Evolutionary conservation across 345 rosid species (phyloP), one percentile per base, ranked within the genome.

Genomic region (Acer yangbiense): DNA sequence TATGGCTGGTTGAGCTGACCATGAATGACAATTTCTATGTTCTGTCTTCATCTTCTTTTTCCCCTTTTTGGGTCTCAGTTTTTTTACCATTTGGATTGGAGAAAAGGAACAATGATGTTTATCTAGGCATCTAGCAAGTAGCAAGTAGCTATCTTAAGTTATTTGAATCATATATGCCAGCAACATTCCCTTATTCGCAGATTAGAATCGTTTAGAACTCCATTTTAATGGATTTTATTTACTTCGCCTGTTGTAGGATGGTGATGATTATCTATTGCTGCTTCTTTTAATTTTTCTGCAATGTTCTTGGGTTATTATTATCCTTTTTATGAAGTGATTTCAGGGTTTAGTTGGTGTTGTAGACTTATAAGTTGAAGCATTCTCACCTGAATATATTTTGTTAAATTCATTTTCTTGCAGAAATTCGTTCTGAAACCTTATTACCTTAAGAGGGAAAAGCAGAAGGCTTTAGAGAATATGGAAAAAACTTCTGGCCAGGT

Each of bases 381-480:
- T 58, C 23, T 71, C 54, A 54, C 16, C 14, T 77, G 2, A 69
- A 71, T 35, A 21, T 39, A 32, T 21, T 68, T 27, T 69, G 13
- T 39, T 52, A 73, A 54, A 61, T 73, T 32, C 65, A 20, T 69
- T 17, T 48, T 63, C 68, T 46, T 83, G 83, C 91, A 96, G 98
- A 97, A 84, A 87, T 90, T 86, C 65, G 81, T 97, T 61, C 79
- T 93, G 78, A 94, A 94, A 81, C 98, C 99, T 14, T 93, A 89
- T 83, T 78, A 73, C 78, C 91, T 74, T 63, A 86, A 76, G 80
- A 91, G 97, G 85, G 92, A 94, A 70, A 90, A 84, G 82, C 87
- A 65, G 61, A 94, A 89, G 88, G 84, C 93, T 68, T 85, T 92
- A 67, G 94, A 94, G 82, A 91, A 85, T 77, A 86, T 73, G 74